phyloP scores from a whole-genome alignment of 371 early-diverging fungal genomes.

The Haplosporangium sp. region DNA sequence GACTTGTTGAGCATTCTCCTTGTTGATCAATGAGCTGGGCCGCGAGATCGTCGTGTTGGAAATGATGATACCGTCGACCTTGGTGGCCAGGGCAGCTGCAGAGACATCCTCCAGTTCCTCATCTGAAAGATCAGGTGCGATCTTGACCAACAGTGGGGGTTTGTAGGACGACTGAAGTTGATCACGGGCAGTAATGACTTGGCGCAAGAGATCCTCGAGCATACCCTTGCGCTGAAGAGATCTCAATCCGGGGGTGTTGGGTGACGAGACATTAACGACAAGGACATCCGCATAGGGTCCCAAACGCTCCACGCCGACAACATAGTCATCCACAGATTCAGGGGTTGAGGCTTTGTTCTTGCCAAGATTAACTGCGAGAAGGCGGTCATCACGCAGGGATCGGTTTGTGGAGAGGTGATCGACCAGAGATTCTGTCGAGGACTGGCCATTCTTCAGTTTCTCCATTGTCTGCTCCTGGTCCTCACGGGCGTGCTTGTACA shows the following conservation, averaged over 20 bases:
- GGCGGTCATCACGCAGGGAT: slow-evolving; percentile 58
- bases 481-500: slow-evolving; percentile 59
- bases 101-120: slow-evolving; percentile 81
- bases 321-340: slow-evolving; percentile 74
- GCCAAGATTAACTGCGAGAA: slow-evolving; percentile 87
- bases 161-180: slow-evolving; percentile 38
- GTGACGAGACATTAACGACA: slow-evolving; percentile 85
- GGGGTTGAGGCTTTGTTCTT: slow-evolving; percentile 81
- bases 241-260: slow-evolving; percentile 85
- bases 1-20: slow-evolving; percentile 57
- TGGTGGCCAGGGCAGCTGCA: slow-evolving; percentile 66
- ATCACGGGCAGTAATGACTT: slow-evolving; percentile 59
- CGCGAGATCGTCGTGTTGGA: slow-evolving; percentile 85
- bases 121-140: slow-evolving; percentile 81
- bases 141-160: slow-evolving; percentile 83
- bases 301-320: slow-evolving; percentile 72
- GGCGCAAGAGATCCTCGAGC: slow-evolving; percentile 70
- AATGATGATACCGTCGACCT: slow-evolving; percentile 86
- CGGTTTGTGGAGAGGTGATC: slow-evolving; percentile 50
- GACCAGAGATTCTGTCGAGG: slow-evolving; percentile 48
- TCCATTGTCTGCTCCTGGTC: slow-evolving; percentile 53
- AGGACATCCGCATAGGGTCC: slow-evolving; percentile 84
- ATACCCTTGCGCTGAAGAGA: slow-evolving; percentile 72
- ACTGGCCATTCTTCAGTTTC: slow-evolving; percentile 38
- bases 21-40: slow-evolving; percentile 64